Percentiles rank a stretch among this genome's conserved stretches.
Conservation (phyloP, 495 filamentous ascomycete species). For the Hypoxylon rickii region DNA sequence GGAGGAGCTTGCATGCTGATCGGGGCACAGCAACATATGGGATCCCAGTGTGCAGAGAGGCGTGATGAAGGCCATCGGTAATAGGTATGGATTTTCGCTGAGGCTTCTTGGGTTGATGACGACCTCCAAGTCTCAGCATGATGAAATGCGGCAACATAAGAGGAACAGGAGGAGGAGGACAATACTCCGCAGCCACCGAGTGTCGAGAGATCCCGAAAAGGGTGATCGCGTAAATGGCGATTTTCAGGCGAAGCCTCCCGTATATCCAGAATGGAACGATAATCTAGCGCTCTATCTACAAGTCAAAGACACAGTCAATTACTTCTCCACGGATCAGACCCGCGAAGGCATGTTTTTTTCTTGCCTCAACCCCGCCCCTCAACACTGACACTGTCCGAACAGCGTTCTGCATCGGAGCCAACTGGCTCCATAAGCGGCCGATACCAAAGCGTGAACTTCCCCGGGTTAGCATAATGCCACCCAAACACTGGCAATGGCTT, state of each 20-base stretch:
- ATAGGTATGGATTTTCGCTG: conserved; percentile 68
- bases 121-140: conserved; percentile 10
- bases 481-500: conserved; percentile 72
- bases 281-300: conserved; percentile 33
- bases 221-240: conserved; percentile 16
- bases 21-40: conserved; percentile 67
- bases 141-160: conserved; percentile 17
- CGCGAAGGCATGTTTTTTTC: conserved; percentile 30
- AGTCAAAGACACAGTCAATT: conserved; percentile 45
- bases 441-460: conserved; percentile 28
- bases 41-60: conserved; percentile 63
- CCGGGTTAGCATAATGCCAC: conserved; percentile 37
- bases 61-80: conserved; percentile 55
- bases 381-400: conserved; percentile 12
- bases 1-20: too few relatives aligned
- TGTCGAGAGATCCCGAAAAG: conserved; percentile 21
- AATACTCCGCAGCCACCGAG: conserved; percentile 10
- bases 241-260: conserved; percentile 8
- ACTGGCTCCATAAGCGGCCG: conserved; percentile 68
- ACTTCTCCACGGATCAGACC: conserved; percentile 47
- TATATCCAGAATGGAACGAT: conserved; percentile 25
- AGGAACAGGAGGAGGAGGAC: conserved; percentile 15
- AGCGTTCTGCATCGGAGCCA: conserved; percentile 84
- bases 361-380: neutral
- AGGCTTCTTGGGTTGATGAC: conserved; percentile 68